phyloP scores from a whole-genome alignment of 768 basidiomycete species.

The Mrakia frigida region DNA sequence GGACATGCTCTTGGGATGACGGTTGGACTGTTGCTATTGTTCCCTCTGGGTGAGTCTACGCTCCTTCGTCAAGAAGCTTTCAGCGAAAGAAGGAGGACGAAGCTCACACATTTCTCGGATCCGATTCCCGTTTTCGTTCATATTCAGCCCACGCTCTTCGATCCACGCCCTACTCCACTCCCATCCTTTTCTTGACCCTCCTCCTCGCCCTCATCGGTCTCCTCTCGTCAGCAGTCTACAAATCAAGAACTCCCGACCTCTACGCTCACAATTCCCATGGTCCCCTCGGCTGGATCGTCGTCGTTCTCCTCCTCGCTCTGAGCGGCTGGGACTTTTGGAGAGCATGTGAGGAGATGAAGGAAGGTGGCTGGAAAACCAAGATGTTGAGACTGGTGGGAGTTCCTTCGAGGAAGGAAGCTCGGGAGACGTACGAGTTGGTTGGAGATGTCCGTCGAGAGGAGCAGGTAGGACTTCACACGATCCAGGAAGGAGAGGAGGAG shows the following conservation, averaged over 20 bases:
- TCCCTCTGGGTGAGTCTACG: conserved; percentile 66
- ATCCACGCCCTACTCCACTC: conserved; percentile 58
- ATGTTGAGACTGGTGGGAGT: background rate
- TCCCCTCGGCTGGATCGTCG: conserved; percentile 57
- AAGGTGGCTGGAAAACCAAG: background rate
- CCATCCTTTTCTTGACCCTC: conserved; percentile 63
- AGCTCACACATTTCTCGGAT: background rate
- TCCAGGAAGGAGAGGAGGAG: background rate
- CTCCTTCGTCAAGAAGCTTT: background rate
- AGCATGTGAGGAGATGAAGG: conserved; percentile 8
- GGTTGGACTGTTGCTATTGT: conserved; percentile 72
- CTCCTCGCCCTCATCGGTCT: conserved; percentile 59
- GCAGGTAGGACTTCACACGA: background rate
- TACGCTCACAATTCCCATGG: conserved; percentile 56
- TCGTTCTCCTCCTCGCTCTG: conserved; percentile 51
- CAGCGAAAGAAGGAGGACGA: background rate
- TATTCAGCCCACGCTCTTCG: conserved; percentile 69
- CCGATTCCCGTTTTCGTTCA: background rate
- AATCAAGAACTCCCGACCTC: conserved; percentile 75
- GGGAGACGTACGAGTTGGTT: background rate
- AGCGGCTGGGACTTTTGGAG: conserved; percentile 54
- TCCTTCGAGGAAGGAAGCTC: background rate
- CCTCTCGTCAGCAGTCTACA: conserved; percentile 64
- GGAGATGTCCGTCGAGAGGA: background rate
- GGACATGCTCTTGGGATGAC: conserved; percentile 66